Evolutionary conservation across 352 stramenopile genomes (phyloP).

Genomic region (Globisporangium apiculatum): DNA sequence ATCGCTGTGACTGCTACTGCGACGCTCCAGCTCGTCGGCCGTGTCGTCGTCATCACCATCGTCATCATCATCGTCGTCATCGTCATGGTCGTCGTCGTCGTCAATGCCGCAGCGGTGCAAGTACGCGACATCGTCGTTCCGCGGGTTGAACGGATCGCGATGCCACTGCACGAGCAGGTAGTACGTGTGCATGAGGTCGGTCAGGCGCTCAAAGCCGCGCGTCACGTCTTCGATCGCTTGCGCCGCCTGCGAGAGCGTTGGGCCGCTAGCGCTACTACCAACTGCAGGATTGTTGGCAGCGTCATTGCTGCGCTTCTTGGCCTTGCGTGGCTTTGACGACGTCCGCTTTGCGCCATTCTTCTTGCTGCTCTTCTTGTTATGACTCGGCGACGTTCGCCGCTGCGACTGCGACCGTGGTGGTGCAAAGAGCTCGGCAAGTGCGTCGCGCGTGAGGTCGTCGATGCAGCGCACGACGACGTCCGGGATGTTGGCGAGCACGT

Average conservation of each 20-base stretch:
- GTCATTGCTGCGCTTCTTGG: not conserved
- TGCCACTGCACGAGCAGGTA: slow-evolving; percentile 89
- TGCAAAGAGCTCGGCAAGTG: slow-evolving; percentile 37
- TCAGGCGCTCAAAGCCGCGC: slow-evolving; percentile 56
- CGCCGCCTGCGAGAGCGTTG: slow-evolving; percentile 14
- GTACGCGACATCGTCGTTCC: slow-evolving; percentile 62
- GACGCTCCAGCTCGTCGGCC: slow-evolving; percentile 17
- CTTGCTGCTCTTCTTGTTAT: slow-evolving; percentile 13
- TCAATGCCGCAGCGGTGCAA: slow-evolving; percentile 81
- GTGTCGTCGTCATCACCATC: slow-evolving; percentile 35
- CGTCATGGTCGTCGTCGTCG: slow-evolving; percentile 69
- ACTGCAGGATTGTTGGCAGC: not conserved
- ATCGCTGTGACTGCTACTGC: slow-evolving; percentile 7
- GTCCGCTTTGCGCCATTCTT: not conserved
- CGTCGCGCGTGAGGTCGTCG: slow-evolving; percentile 55
- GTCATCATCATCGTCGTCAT: slow-evolving; percentile 45
- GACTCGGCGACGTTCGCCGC: slow-evolving; percentile 15
- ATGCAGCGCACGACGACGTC: slow-evolving; percentile 76
- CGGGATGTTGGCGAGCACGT: slow-evolving; percentile 69
- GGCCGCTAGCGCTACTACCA: not conserved
- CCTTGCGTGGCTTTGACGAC: not conserved
- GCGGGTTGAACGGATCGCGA: slow-evolving; percentile 72
- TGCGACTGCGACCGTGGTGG: slow-evolving; percentile 20
- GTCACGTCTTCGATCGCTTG: slow-evolving; percentile 58
- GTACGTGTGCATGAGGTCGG: slow-evolving; percentile 85